These are phyloP conservation scores for Kodamaea alishanica DNA, from an alignment of 1,139 yeast genomes.

Conservation along the genomic window DNA sequence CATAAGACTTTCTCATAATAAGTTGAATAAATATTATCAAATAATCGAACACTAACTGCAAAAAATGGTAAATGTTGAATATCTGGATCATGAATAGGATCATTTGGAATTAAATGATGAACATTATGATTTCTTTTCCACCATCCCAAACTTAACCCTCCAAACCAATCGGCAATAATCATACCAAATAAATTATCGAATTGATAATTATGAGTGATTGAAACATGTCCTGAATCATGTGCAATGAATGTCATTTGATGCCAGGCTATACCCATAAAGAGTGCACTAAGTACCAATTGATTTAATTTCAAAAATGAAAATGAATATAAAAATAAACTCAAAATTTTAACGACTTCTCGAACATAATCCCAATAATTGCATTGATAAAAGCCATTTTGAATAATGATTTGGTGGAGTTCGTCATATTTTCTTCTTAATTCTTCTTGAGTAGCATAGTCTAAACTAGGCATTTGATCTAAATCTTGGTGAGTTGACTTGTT, in stretches of 20 bases:
- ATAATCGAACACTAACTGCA: conserved; percentile 72
- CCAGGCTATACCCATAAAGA: conserved; percentile 75
- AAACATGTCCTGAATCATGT: conserved; percentile 86
- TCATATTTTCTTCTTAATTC: conserved; percentile 55
- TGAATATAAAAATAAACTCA: conserved; percentile 48
- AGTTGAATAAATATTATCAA: conserved; percentile 70
- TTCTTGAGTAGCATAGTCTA: conserved; percentile 67
- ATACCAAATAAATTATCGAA: conserved; percentile 75
- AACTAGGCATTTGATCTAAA: conserved; percentile 51
- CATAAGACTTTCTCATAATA: conserved; percentile 65
- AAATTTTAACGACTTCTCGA: conserved; percentile 62
- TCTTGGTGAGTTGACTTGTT: conserved; percentile 52
- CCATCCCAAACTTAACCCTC: conserved; percentile 92
- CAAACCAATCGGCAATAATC: conserved; percentile 69
- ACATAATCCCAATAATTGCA: conserved; percentile 73
- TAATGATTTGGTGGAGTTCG: conserved; percentile 54
- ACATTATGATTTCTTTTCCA: conserved; percentile 93
- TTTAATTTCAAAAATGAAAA: conserved; percentile 46
- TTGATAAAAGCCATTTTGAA: conserved; percentile 58
- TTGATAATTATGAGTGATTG: conserved; percentile 77
- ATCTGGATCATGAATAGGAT: conserved; percentile 91
- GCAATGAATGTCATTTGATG: conserved; percentile 86
- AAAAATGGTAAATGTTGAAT: conserved; percentile 90
- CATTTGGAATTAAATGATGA: conserved; percentile 83
- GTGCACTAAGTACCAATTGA: conserved; percentile 55